Conservation (phyloP, 257 asterid species). For the Primulina eburnea region DNA sequence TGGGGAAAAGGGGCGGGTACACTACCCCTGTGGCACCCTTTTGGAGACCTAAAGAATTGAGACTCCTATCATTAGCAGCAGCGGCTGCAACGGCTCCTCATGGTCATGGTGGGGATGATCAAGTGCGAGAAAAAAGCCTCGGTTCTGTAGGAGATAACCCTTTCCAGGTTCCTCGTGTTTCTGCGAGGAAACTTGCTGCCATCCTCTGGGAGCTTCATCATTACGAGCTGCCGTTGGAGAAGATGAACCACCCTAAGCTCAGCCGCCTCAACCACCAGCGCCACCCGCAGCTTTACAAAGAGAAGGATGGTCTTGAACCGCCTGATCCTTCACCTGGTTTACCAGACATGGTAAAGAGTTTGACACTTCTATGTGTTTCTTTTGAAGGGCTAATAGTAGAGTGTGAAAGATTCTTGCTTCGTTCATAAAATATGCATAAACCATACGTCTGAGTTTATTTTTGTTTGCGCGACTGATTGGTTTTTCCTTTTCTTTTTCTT, state of each 20-base stretch:
- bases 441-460: constrained; percentile 1
- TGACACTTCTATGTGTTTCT: background rate
- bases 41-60: constrained; percentile 45
- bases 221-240: constrained; percentile 45
- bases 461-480: background rate
- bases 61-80: constrained; percentile 5
- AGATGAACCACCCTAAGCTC: constrained; percentile 66
- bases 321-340: constrained; percentile 67
- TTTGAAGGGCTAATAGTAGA: background rate
- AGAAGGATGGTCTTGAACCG: constrained; percentile 33
- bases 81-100: constrained; percentile 9
- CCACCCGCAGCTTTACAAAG: constrained; percentile 40
- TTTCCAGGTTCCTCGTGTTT: constrained; percentile 36
- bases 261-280: constrained; percentile 57
- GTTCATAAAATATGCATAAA: background rate
- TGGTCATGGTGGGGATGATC: constrained; percentile 9
- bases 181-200: constrained; percentile 89
- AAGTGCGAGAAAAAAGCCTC: constrained; percentile 29
- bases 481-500: background rate
- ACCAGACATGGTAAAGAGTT: constrained; percentile 61
- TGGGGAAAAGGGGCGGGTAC: constrained; percentile 78
- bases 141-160: constrained; percentile 15
- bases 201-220: constrained; percentile 76
- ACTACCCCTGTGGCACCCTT: constrained; percentile 75
- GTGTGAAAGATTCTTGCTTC: background rate